phyloP scores from a whole-genome alignment of 345 rosid species.

The Camelina hispida region DNA sequence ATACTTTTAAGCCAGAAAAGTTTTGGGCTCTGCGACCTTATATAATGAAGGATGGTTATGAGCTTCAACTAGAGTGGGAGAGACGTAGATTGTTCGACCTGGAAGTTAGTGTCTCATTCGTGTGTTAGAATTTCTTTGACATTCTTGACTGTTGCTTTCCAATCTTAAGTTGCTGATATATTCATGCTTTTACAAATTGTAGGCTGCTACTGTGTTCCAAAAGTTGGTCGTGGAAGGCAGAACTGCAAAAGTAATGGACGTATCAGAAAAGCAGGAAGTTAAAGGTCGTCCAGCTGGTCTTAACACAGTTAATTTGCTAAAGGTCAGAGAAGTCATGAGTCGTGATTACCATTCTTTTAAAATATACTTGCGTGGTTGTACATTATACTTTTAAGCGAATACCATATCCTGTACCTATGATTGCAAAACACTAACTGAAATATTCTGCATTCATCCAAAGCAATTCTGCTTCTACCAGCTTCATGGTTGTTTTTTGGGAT shows the following conservation, averaged over 20 bases:
- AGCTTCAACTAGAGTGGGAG: conserved; percentile 93
- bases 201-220: conserved; percentile 85
- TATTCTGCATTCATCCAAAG: conserved; percentile 8
- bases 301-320: conserved; percentile 90
- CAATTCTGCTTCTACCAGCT: conserved; percentile 1
- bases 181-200: conserved; percentile 40
- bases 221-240: conserved; percentile 76
- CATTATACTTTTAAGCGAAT: conserved; percentile 12
- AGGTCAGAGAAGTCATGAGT: conserved; percentile 57
- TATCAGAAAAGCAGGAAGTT: conserved; percentile 79
- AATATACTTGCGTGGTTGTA: conserved; percentile 9
- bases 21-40: conserved; percentile 81
- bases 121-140: conserved; percentile 23
- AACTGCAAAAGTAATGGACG: conserved; percentile 66
- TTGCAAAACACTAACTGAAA: conserved; percentile 20
- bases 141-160: conserved; percentile 29
- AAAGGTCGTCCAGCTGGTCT: conserved; percentile 91
- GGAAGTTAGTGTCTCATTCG: conserved; percentile 61
- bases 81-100: conserved; percentile 83
- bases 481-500: conserved; percentile 24
- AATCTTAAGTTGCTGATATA: conserved; percentile 10
- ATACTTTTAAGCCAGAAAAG: conserved; percentile 84
- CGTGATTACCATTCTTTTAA: conserved; percentile 15
- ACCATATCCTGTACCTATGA: conserved; percentile 14
- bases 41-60: conserved; percentile 67